A percentile compares a stretch with the other conserved stretches of the same genome.
These are phyloP conservation scores for Aspergillaceae sp. DNA, from an alignment of 2,329 filamentous ascomycete species.

Conservation along the genomic window DNA sequence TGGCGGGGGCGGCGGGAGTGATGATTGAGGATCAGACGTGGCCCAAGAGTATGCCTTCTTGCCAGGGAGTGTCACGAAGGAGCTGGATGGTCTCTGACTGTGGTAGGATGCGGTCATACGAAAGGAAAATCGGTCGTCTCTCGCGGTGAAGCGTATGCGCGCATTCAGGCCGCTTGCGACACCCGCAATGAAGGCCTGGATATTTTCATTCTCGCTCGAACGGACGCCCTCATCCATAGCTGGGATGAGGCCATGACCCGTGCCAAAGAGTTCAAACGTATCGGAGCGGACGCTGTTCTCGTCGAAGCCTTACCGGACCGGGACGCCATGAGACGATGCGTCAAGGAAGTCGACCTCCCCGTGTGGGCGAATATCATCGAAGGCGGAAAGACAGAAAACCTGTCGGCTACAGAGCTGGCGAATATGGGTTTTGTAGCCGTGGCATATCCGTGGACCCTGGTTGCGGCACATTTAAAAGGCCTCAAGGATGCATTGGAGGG, in stretches of 20 bases:
- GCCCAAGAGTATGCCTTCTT: conserved; percentile 35
- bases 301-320: conserved; percentile 39
- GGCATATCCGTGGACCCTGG: conserved; percentile 39
- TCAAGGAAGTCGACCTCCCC: conserved; percentile 31
- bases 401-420: conserved; percentile 32
- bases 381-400: conserved; percentile 35
- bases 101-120: conserved; percentile 38
- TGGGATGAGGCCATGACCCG: conserved; percentile 40
- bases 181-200: conserved; percentile 39
- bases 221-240: conserved; percentile 31
- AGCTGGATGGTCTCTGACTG: neutral
- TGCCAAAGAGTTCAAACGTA: conserved; percentile 34
- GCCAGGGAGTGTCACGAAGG: neutral
- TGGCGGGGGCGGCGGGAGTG: conserved; percentile 30
- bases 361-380: conserved; percentile 40
- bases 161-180: conserved; percentile 40
- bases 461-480: conserved; percentile 37
- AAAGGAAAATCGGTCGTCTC: conserved; percentile 41
- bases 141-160: conserved; percentile 38
- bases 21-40: conserved; percentile 44
- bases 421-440: conserved; percentile 35
- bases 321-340: conserved; percentile 33
- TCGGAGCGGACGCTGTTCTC: conserved; percentile 41
- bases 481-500: conserved; percentile 25
- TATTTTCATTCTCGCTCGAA: conserved; percentile 41